Base-by-base conservation (phyloP, 495 filamentous ascomycete genomes). In the Daldinia concentrica region DNA sequence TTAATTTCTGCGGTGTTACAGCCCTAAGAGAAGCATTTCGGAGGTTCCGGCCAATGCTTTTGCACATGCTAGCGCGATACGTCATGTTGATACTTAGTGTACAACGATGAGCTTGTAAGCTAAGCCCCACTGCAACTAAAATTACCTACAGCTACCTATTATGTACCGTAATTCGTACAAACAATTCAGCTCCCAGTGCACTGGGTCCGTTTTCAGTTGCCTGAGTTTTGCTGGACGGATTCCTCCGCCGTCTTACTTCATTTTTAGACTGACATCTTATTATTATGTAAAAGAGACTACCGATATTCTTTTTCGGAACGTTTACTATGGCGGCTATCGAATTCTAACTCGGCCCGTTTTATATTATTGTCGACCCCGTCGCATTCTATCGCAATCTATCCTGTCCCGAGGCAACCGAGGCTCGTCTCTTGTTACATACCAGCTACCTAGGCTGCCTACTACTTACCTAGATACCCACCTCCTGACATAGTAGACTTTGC, bases 351-450 rank as follows among this genome's bases (percentile, higher is more conserved):
- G 62, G 68, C 51, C 58, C 62, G 15, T 71, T 70, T 50, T 12
- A 11, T 54, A 27, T 39, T 22, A 24, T 26, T 26, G 24, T 51
- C 50, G 15, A 45, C 24, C 50, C 56, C 36, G 39, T 58, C 51
- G 59, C 52, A 43, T 54, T 57, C 19, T 19, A 24, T 59, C 48
- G 57, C 65, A 50, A 24, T 29, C 37, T 43, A 27, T 34, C 63
- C 41, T 59, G 54, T 59, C 63, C 69, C 69, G 69, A 67, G 69
- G 64, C 55, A 60, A 29, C 69, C 69, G 69, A 72, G 69, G 69
- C 34, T 63, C 48, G n/a, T 67, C 30, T 54, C 27, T 27, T 24
- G 9, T 12, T 19, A 24, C 29, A 57, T 36, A 57, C 8, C 11
- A 34, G 15, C 26, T 36, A 24, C 54, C 50, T 48, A 43, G 26